Conservation (phyloP, 345 rosid species). For the Orychophragmus violaceus region DNA sequence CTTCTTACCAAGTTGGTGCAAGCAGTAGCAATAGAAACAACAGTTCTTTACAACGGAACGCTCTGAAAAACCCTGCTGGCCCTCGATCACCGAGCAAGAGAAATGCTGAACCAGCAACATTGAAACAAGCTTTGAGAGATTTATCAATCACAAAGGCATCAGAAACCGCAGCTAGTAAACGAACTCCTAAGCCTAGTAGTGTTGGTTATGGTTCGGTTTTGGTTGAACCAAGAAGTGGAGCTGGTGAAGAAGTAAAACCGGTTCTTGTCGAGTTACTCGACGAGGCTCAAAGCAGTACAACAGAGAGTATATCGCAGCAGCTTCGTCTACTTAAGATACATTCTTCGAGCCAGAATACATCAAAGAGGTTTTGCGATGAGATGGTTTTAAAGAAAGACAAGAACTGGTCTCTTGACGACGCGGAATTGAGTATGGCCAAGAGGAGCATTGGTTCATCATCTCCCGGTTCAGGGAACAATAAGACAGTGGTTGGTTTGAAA, state of each 20-base stretch:
- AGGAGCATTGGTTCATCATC: slow-evolving; percentile 27
- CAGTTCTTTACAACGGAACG: slow-evolving; percentile 45
- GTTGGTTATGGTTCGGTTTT: slow-evolving; percentile 64
- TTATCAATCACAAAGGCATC: slow-evolving; percentile 81
- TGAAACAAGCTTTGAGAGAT: slow-evolving; percentile 89
- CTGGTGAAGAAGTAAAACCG: slow-evolving; percentile 40
- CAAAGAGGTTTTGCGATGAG: slow-evolving; percentile 31
- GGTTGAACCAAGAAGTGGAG: slow-evolving; percentile 50
- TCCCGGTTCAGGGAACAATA: slow-evolving; percentile 38
- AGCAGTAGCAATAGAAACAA: slow-evolving; percentile 39
- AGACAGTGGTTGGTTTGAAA: slow-evolving; percentile 43
- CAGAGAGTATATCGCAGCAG: slow-evolving; percentile 36
- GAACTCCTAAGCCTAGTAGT: slow-evolving; percentile 39
- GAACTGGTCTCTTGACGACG: slow-evolving; percentile 29
- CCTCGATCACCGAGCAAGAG: slow-evolving; percentile 58
- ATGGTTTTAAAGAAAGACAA: slow-evolving; percentile 2
- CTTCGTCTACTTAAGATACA: slow-evolving; percentile 41
- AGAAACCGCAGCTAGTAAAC: slow-evolving; percentile 80
- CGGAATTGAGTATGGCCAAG: slow-evolving; percentile 23
- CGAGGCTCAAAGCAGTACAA: slow-evolving; percentile 39
- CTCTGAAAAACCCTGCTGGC: slow-evolving; percentile 62
- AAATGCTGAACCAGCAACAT: slow-evolving; percentile 52
- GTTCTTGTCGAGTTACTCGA: slow-evolving; percentile 52
- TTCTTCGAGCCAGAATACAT: slow-evolving; percentile 37
- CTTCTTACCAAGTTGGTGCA: slow-evolving; percentile 37